Base-by-base conservation (phyloP, 2,329 filamentous ascomycete species). In the Arthrobotrys musiformis region DNA sequence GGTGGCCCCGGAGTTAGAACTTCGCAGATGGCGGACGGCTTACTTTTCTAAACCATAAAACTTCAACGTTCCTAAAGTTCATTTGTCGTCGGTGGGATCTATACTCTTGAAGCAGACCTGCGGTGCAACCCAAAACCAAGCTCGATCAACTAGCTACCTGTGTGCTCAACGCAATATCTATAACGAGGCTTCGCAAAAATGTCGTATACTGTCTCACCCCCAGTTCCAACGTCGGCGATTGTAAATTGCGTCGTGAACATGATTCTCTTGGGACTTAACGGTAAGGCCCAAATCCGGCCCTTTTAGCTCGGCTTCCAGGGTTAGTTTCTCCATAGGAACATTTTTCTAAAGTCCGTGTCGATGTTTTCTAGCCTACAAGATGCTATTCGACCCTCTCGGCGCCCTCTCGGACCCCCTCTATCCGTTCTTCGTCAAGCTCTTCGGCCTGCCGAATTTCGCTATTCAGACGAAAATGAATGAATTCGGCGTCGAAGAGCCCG, bases 241-340 rank as follows among this genome's bases (percentile, higher is more conserved):
- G 66, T 77, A 9, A 77, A 77, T 30, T 77, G 73, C 42, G 42
- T 42, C n/a, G 73, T 77, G 8, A 77, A 77, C 24, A 70, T 77
- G 66, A 17, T 77, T 30, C 61, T 77, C 5, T 26, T 77, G 24
- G 15, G 58, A 8, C 19, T 77, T 11, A 77, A 77, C 24, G 35
- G 73, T 77, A 70, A n/a, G 19, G 40, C 6, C 15, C 22, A 8
- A 17, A 35, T n/a, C 42, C 3, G n/a, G 17, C 52, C 7, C 9
- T 17, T 42, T 5, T 17, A 2, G 2, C n/a, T 6, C 15, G 15
- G 22, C 6, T 48, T 9, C 7, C 30, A 35, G 30, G 30, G n/a
- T n/a, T n/a, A n/a, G n/a, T n/a, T n/a, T n/a, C n/a, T n/a, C n/a
- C n/a, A n/a, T n/a, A n/a, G n/a, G n/a, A n/a, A n/a, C n/a, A n/a